Percentiles rank a stretch among this genome's conserved stretches.
Evolutionary conservation across 352 stramenopile genomes (phyloP).

Genomic region (Pythium scleroteichum): DNA sequence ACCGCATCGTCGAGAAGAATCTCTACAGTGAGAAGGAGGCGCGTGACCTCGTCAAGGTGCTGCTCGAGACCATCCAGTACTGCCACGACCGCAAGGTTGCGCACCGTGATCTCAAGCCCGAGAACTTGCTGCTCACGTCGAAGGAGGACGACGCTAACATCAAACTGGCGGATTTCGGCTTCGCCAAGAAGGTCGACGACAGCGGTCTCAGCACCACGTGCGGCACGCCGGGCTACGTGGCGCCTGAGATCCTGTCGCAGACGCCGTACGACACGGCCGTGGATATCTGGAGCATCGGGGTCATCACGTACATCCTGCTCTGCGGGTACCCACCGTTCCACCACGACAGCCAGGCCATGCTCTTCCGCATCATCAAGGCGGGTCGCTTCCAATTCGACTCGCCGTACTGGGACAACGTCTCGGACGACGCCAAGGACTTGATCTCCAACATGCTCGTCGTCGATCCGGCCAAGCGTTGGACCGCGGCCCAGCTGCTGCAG

Average conservation of each 20-base stretch:
- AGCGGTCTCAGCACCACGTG: slow-evolving; percentile 62
- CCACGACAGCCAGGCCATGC: slow-evolving; percentile 89
- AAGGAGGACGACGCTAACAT: slow-evolving; percentile 78
- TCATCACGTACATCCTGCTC: slow-evolving; percentile 88
- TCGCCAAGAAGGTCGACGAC: slow-evolving; percentile 73
- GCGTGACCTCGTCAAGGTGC: slow-evolving; percentile 70
- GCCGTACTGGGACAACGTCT: slow-evolving; percentile 95
- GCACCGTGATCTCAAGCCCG: slow-evolving; percentile 95
- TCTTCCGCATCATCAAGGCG: slow-evolving; percentile 79
- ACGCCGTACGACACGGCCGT: slow-evolving; percentile 77
- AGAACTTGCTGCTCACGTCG: slow-evolving; percentile 93
- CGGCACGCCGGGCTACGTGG: slow-evolving; percentile 77
- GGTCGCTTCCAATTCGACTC: slow-evolving; percentile 92
- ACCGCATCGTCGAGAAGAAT: slow-evolving; percentile 87
- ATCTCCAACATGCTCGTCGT: slow-evolving; percentile 92
- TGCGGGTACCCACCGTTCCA: slow-evolving; percentile 87
- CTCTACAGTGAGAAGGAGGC: slow-evolving; percentile 85
- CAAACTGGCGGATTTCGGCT: slow-evolving; percentile 84
- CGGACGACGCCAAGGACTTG: slow-evolving; percentile 93
- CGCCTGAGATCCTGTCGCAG: slow-evolving; percentile 74
- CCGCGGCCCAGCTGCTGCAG: slow-evolving; percentile 63
- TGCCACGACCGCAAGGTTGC: slow-evolving; percentile 88
- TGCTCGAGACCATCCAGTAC: slow-evolving; percentile 84
- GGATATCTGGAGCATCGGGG: slow-evolving; percentile 90
- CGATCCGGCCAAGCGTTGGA: slow-evolving; percentile 78